These are phyloP conservation scores for Parachaetomium inaequale DNA, from an alignment of 495 filamentous ascomycete genomes.

Conservation along the genomic window DNA sequence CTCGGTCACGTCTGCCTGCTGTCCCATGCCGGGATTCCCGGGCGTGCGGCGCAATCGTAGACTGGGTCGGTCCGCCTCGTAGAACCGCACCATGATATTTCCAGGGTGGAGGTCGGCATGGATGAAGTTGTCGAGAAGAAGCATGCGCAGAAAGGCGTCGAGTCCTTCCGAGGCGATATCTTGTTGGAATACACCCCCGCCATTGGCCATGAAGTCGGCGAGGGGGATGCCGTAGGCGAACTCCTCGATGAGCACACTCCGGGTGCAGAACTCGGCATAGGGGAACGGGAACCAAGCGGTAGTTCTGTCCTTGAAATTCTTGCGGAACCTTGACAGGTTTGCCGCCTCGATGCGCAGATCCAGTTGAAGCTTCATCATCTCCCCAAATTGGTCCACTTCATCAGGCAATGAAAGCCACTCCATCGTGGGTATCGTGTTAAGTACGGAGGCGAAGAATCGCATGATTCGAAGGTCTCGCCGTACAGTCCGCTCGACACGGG, in stretches of 20 bases:
- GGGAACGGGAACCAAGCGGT: conserved; percentile 97
- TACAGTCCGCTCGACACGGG: conserved; percentile 82
- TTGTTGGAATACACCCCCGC: conserved; percentile 86
- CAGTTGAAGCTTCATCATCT: conserved; percentile 97
- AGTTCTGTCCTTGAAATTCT: conserved; percentile 81
- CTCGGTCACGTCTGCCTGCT: conserved; percentile 75
- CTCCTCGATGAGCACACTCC: conserved; percentile 91
- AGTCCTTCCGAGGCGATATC: conserved; percentile 95
- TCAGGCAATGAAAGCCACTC: conserved; percentile 97
- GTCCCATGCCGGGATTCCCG: conserved; percentile 37
- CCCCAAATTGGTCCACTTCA: conserved; percentile 88
- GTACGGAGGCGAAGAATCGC: conserved; percentile 79
- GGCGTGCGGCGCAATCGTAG: conserved; percentile 42
- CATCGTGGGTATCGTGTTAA: conserved; percentile 89
- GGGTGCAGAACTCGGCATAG: conserved; percentile 83
- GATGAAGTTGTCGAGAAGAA: conserved; percentile 96
- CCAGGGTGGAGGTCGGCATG: conserved; percentile 98
- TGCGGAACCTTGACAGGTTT: conserved; percentile 84
- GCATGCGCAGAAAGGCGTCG: conserved; percentile 96
- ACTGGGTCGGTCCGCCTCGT: conserved; percentile 70
- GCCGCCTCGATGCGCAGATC: conserved; percentile 93
- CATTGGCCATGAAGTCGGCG: conserved; percentile 81
- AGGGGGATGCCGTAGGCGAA: conserved; percentile 93
- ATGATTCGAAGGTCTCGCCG: conserved; percentile 89
- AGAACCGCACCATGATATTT: conserved; percentile 99